Conservation (phyloP, 805 yeast genomes). For the Lachancea waltii region DNA sequence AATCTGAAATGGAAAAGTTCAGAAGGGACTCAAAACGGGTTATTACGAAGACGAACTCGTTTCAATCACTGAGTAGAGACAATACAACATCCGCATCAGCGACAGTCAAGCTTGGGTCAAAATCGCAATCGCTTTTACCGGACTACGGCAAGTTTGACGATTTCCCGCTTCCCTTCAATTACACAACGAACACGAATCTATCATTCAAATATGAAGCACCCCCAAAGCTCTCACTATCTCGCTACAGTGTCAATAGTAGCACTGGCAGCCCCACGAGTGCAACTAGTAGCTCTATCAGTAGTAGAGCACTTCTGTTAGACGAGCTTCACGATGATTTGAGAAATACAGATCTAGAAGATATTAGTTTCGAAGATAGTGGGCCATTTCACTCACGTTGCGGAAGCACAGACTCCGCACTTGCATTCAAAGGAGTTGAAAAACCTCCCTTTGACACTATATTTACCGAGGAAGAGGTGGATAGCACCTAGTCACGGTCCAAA, state of each 20-base stretch:
- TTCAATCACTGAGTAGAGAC: constrained; percentile 17
- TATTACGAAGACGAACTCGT: constrained; percentile 33
- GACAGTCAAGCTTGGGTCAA: not conserved
- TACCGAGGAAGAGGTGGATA: constrained; percentile 14
- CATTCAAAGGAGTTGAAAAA: constrained; percentile 14
- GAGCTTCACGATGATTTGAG: constrained; percentile 16
- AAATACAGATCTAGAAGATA: constrained; percentile 7
- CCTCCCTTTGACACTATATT: constrained; percentile 16
- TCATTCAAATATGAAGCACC: constrained; percentile 23
- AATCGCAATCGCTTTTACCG: not conserved
- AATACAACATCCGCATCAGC: not conserved
- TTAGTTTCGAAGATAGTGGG: constrained; percentile 18
- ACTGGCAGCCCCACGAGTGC: constrained; percentile 20
- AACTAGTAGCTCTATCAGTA: constrained; percentile 11
- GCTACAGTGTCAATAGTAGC: constrained; percentile 10
- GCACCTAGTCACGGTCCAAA: not conserved
- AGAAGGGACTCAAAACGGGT: constrained; percentile 38
- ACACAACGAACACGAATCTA: constrained; percentile 3
- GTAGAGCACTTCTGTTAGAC: constrained; percentile 16
- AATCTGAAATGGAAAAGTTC: constrained; percentile 47
- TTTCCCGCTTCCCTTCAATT: not conserved
- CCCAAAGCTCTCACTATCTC: constrained; percentile 22
- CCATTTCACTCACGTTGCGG: constrained; percentile 3
- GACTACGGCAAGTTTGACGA: not conserved
- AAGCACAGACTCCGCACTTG: constrained; percentile 1